Percentiles rank a stretch among this genome's conserved stretches.
These are phyloP conservation scores for Debaryomycetaceae sp. DNA, from an alignment of 1,139 yeast genomes.

Conservation along the genomic window DNA sequence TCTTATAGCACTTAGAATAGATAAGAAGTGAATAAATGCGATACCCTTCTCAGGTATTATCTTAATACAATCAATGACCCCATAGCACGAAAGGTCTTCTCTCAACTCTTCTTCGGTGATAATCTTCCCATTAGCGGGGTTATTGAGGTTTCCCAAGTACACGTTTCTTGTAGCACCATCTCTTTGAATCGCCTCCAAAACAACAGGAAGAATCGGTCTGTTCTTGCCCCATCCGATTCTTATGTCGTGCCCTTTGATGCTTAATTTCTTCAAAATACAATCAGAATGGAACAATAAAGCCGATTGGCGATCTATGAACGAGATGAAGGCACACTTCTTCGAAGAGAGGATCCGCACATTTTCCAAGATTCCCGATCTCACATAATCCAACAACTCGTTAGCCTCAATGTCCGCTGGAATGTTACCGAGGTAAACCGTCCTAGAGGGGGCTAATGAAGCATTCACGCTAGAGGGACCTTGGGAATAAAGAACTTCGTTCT, in stretches of 20 bases:
- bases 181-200: slow-evolving; percentile 69
- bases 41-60: slow-evolving; percentile 57
- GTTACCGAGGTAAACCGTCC: slow-evolving; percentile 90
- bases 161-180: slow-evolving; percentile 93
- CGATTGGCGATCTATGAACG: slow-evolving; percentile 59
- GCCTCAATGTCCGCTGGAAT: slow-evolving; percentile 80
- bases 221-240: slow-evolving; percentile 72
- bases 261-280: slow-evolving; percentile 54
- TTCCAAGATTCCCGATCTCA: slow-evolving; percentile 88
- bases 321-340: slow-evolving; percentile 59
- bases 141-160: slow-evolving; percentile 70
- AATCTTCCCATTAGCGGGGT: slow-evolving; percentile 40
- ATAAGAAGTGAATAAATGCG: slow-evolving; percentile 59
- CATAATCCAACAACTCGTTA: slow-evolving; percentile 81
- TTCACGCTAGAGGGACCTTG: slow-evolving; percentile 9
- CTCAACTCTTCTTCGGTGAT: slow-evolving; percentile 57
- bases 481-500: slow-evolving; percentile 2
- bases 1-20: slow-evolving; percentile 54
- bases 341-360: slow-evolving; percentile 55
- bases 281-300: slow-evolving; percentile 61
- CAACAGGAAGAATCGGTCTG: slow-evolving; percentile 62
- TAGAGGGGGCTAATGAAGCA: slow-evolving; percentile 54
- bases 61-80: slow-evolving; percentile 55
- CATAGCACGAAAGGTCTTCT: slow-evolving; percentile 49
- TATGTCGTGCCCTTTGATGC: slow-evolving; percentile 54